Base-by-base conservation (phyloP, 2,329 filamentous ascomycete genomes). In the Tolypocladium pustulatum region DNA sequence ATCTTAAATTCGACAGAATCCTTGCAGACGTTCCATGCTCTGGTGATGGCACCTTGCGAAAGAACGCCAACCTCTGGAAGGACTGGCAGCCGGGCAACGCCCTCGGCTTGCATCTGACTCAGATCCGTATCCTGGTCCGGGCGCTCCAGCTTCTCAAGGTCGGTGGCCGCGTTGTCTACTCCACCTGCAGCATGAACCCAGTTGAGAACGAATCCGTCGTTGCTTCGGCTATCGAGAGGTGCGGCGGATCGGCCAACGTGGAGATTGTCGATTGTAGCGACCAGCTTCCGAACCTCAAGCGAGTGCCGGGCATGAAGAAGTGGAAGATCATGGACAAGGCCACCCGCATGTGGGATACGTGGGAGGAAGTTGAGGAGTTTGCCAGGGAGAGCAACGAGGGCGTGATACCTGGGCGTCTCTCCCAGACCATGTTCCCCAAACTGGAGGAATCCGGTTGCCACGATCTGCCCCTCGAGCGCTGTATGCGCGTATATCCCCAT, bases 181-280 rank as follows among this genome's bases (percentile, higher is more conserved):
- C 93, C 3, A 99, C 94, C 25, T 99, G 94, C 81, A 97, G 91
- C 73, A 91, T 99, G 89, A 99, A 99, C 75, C 94, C 94, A 0
- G 85, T 97, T 34, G 94, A 99, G 78, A 96, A 99, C 68, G 94
- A 99, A 75, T 88, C 94, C 8, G 91, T 97, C 20, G 79, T 99
- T 61, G 86, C 90, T 1, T 87, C 88, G 32, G 94, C 94, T 13
- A 92, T 99, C 65, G 88, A 91, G 66, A 84, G 92, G 59, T 97
- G 92, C 68, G 94, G 94, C 62, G 94, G 94, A 3, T 75, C 84
- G 4, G 80, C 82, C 17, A 94, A 92, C 69, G 88, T 99, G 55
- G 83, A 88, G 63, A 86, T 99, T 52, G 73, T 97, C 58, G 91
- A 97, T 72, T 94, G 89, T 74, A 88, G 85, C 68, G 81, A 89